Evolutionary conservation across 2,329 filamentous ascomycete genomes (phyloP).

Genomic region (Helicocarpus griseus): DNA sequence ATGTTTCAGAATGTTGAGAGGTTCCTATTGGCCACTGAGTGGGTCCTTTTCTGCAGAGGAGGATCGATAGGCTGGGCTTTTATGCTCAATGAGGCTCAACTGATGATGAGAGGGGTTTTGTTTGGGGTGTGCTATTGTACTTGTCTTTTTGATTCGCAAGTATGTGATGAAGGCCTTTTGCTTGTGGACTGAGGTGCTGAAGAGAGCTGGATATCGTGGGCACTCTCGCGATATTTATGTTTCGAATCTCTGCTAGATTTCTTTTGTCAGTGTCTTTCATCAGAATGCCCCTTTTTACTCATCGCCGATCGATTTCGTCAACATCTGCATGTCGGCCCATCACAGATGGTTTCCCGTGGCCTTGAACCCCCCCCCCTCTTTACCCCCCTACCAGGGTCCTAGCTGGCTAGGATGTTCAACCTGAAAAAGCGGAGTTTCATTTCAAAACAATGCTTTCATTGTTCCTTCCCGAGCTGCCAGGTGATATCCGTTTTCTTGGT

Average conservation of each 20-base stretch:
- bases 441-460: not conserved
- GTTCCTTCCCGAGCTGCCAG: not conserved
- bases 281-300: not conserved
- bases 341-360: conserved; percentile 9
- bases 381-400: conserved; percentile 3
- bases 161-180: conserved; percentile 14
- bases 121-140: conserved; percentile 12
- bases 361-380: not conserved
- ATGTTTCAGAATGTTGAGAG: conserved; percentile 25
- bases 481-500: conserved; percentile 18
- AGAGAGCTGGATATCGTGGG: conserved; percentile 21
- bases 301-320: conserved; percentile 29
- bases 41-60: conserved; percentile 7
- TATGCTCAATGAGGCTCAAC: conserved; percentile 16
- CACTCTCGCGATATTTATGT: conserved; percentile 31
- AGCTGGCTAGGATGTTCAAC: conserved; percentile 25
- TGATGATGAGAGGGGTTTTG: conserved; percentile 9
- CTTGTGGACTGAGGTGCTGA: conserved; percentile 26
- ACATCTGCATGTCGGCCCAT: conserved; percentile 12
- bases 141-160: conserved; percentile 21
- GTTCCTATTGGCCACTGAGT: conserved; percentile 23
- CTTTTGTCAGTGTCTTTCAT: conserved; percentile 13
- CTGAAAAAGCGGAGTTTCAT: conserved; percentile 25
- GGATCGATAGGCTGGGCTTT: conserved; percentile 24
- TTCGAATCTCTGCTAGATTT: conserved; percentile 15